These are phyloP conservation scores for Candida gigantensis DNA, from an alignment of 1,139 yeast species.

Conservation along the genomic window DNA sequence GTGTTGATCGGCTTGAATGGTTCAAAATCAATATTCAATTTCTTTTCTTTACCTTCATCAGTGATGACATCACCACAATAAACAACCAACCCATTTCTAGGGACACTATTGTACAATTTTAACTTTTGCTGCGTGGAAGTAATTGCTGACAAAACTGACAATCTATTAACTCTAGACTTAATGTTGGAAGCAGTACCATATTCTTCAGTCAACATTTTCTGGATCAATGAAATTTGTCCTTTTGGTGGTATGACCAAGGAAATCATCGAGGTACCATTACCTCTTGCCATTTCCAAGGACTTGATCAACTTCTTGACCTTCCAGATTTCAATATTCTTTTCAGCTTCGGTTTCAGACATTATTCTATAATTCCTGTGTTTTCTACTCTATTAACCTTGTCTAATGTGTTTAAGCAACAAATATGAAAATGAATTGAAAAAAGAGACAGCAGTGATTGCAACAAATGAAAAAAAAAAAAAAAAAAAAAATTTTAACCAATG, in stretches of 20 bases:
- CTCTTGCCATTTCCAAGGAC: slow-evolving; percentile 86
- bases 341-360: slow-evolving; percentile 50
- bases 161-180: slow-evolving; percentile 94
- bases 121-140: slow-evolving; percentile 97
- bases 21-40: slow-evolving; percentile 91
- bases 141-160: slow-evolving; percentile 92
- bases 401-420: not conserved
- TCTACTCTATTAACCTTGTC: slow-evolving; percentile 3
- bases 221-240: slow-evolving; percentile 85
- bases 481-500: slow-evolving; percentile 2
- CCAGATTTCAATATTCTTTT: slow-evolving; percentile 98
- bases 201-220: slow-evolving; percentile 95
- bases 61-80: slow-evolving; percentile 98
- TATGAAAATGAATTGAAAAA: slow-evolving; percentile 1
- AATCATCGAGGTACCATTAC: slow-evolving; percentile 99
- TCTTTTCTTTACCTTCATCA: slow-evolving; percentile 96
- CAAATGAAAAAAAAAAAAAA: slow-evolving; percentile 1
- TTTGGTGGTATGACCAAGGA: slow-evolving; percentile 93
- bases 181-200: slow-evolving; percentile 98
- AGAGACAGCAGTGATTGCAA: not conserved
- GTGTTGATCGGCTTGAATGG: slow-evolving; percentile 99
- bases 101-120: slow-evolving; percentile 85
- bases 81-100: slow-evolving; percentile 90
- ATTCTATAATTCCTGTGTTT: slow-evolving; percentile 5
- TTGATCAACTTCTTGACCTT: slow-evolving; percentile 92